Evolutionary conservation across 139 green algal genomes (phyloP), one percentile per base, ranked within the genome.

Genomic region (Chlorella sp.): DNA sequence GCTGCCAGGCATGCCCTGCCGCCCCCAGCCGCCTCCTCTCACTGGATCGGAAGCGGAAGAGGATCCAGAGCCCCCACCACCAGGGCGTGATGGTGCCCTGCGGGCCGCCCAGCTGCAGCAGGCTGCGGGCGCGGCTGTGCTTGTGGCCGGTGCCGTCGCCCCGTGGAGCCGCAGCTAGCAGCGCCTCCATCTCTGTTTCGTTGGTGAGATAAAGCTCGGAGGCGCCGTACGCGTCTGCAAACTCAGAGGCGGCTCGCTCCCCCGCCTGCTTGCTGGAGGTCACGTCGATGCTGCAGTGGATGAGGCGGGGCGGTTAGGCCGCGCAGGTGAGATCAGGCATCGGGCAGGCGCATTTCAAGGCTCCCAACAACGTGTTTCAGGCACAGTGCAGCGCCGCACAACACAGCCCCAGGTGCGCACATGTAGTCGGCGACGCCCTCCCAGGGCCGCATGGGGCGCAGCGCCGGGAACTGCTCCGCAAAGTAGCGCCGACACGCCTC

Each of bases 21-120:
- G n/a, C n/a, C n/a, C 2, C 11, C 70, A 38, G 41, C 41, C 41
- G 26, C 40, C 14, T 26, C 20, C 41, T 2, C 70, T 9, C 43
- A 93, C 88, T 17, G 73, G 87, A 92, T 93, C 94, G 91, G 86
- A 95, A 97, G 84, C 92, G 92, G 70, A 95, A 72, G 19, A 95
- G 69, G 7, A 83, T 89, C 65, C 36, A 75, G 36, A 96, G 82
- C 51, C 77, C 93, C 88, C 87, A 94, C 92, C 91, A 97, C 70
- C 86, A 90, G 6, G 94, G 93, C 20, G 94, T 97, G 8, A 90
- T 87, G 4, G 95, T 97, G 30, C 86, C 90, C 3, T 34, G 79
- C 46, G 54, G 44, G 5, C 90, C 88, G 16, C 82, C 51, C 51
- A 60, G 14, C 51, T 60, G 51, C 51, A 60, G 51, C 13, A 60